Percentiles rank a stretch among this genome's conserved stretches.
These are phyloP conservation scores for Blepharisma stoltei DNA, from an alignment of 73 alveolate genomes.

Conservation along the genomic window DNA sequence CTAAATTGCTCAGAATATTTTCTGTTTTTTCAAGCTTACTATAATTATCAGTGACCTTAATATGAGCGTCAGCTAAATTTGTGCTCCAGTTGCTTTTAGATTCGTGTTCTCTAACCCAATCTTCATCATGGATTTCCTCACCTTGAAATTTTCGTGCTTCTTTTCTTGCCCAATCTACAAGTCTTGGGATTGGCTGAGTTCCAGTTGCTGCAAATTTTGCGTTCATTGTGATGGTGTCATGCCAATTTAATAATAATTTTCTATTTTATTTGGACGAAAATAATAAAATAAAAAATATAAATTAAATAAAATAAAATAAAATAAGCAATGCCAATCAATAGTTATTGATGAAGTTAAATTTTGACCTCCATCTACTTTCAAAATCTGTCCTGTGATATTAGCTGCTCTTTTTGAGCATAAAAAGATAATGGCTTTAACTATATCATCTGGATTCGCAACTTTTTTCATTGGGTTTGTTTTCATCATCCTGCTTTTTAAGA, in stretches of 20 bases:
- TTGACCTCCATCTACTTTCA: slow-evolving; percentile 90
- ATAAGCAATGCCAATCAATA: slow-evolving; percentile 80
- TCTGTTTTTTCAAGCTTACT: background rate
- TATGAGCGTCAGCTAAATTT: slow-evolving; percentile 20
- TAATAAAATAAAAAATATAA: no score
- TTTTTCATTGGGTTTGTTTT: slow-evolving; percentile 68
- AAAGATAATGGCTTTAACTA: slow-evolving; percentile 74
- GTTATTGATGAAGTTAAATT: slow-evolving; percentile 68
- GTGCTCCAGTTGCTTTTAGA: background rate
- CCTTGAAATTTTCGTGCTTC: background rate
- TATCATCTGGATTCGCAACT: slow-evolving; percentile 77
- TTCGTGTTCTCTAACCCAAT: background rate
- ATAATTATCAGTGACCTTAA: slow-evolving; percentile 2
- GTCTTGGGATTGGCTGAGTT: background rate
- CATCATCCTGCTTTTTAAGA: slow-evolving; percentile 68
- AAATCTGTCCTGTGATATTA: slow-evolving; percentile 80
- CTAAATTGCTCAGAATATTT: background rate
- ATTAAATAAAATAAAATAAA: no score
- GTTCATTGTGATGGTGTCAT: background rate
- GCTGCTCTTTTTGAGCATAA: slow-evolving; percentile 72
- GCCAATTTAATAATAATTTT: no score
- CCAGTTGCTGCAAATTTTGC: background rate
- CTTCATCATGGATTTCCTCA: background rate
- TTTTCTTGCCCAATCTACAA: background rate
- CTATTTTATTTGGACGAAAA: no score